Percentiles rank a stretch among this genome's conserved stretches.
phyloP scores from a whole-genome alignment of 495 filamentous ascomycete genomes.

The Parmelia sp. region DNA sequence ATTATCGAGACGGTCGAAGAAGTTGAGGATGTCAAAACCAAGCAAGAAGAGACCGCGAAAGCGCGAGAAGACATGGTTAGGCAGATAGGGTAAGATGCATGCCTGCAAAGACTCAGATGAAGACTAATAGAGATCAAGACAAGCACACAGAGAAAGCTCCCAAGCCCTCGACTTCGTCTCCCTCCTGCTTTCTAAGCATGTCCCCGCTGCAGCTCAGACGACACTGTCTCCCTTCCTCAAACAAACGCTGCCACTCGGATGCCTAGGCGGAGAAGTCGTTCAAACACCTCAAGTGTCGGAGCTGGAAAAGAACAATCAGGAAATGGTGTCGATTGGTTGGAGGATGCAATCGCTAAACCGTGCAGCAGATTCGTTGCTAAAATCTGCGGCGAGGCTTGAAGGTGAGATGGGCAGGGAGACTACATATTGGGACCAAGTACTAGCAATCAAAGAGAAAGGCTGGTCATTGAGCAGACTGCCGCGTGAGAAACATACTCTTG shows the following conservation, averaged over 20 bases:
- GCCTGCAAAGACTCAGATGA: constrained; percentile 7
- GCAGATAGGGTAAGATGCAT: constrained; percentile 41
- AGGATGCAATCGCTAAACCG: constrained; percentile 67
- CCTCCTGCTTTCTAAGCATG: constrained; percentile 71
- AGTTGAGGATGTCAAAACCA: constrained; percentile 25
- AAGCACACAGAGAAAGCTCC: constrained; percentile 60
- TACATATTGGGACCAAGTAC: constrained; percentile 80
- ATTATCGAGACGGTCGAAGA: constrained; percentile 35
- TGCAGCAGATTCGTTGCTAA: constrained; percentile 67
- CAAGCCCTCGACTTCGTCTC: constrained; percentile 77
- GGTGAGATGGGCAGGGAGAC: constrained; percentile 70
- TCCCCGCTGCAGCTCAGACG: constrained; percentile 55
- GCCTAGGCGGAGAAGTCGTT: constrained; percentile 68
- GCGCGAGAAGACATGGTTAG: constrained; percentile 50
- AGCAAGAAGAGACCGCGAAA: constrained; percentile 35
- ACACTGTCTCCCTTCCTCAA: constrained; percentile 67
- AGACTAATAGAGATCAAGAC: constrained; percentile 32
- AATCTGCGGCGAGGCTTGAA: constrained; percentile 64
- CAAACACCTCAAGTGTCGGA: constrained; percentile 50
- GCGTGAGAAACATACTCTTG: constrained; percentile 64
- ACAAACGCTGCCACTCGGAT: constrained; percentile 61
- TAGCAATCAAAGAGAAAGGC: constrained; percentile 71
- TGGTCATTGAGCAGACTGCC: constrained; percentile 77
- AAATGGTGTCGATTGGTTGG: constrained; percentile 65
- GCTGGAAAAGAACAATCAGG: constrained; percentile 46